A percentile compares a stretch with the other conserved stretches of the same genome.
phyloP scores from a whole-genome alignment of 2,329 filamentous ascomycete species.

The Aspergillus sp. region DNA sequence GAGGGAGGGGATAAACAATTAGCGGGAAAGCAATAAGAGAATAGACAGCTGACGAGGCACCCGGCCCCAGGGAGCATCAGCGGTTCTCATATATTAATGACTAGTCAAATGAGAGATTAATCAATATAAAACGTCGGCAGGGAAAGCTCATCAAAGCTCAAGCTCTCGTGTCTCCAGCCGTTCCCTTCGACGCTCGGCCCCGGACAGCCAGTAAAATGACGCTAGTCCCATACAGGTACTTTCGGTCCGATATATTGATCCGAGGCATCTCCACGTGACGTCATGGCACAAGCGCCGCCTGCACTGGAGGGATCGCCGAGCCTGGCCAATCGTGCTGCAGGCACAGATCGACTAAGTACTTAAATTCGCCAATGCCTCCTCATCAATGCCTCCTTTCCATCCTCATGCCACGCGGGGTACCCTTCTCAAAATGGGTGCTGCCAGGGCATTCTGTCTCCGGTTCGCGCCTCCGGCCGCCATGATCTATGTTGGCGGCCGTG shows the following conservation, averaged over 20 bases:
- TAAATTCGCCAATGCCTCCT: conserved; percentile 8
- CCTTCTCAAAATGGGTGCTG: conserved; percentile 34
- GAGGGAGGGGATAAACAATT: neutral
- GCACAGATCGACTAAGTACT: neutral
- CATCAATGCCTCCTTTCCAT: conserved; percentile 23
- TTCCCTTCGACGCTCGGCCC: neutral
- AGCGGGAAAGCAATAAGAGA: neutral
- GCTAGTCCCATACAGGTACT: conserved; percentile 22
- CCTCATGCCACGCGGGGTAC: conserved; percentile 20
- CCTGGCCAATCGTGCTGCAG: neutral
- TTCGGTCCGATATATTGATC: conserved; percentile 20
- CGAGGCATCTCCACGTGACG: conserved; percentile 25
- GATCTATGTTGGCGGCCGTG: conserved; percentile 26
- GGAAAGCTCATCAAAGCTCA: neutral
- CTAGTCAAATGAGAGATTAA: neutral
- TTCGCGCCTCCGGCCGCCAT: conserved; percentile 37
- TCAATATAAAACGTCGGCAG: neutral
- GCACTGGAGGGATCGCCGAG: neutral
- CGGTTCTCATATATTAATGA: conserved; percentile 1
- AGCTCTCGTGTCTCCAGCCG: neutral
- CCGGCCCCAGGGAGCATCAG: conserved; percentile 20
- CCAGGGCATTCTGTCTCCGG: conserved; percentile 31
- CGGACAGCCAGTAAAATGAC: conserved; percentile 6
- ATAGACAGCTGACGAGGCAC: conserved; percentile 20
- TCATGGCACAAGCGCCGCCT: conserved; percentile 19